A percentile compares a stretch with the other conserved stretches of the same genome.
Evolutionary conservation across 2,329 filamentous ascomycete genomes (phyloP).

Genomic region (Fusarium palustre): DNA sequence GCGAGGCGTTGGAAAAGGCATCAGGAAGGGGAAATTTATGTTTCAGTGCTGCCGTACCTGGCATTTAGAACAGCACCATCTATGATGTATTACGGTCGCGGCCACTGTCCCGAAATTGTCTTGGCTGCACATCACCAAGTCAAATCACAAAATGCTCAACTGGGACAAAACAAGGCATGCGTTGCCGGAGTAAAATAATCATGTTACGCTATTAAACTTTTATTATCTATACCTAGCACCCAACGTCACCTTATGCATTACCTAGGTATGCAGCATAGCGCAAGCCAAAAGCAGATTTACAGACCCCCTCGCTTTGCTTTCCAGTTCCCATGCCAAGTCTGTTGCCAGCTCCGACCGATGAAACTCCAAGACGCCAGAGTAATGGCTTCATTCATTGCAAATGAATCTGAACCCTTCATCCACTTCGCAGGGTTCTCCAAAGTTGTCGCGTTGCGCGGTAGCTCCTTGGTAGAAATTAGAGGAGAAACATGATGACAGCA

Average conservation of each 20-base stretch:
- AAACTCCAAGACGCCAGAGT: conserved; percentile 34
- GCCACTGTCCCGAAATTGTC: not conserved
- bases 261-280: conserved; percentile 40
- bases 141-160: not conserved
- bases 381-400: conserved; percentile 18
- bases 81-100: not conserved
- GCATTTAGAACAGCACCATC: conserved; percentile 1
- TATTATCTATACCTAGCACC: conserved; percentile 37
- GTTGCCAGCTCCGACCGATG: conserved; percentile 23
- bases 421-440: not conserved
- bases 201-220: conserved; percentile 31
- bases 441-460: not conserved
- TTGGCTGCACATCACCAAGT: not conserved
- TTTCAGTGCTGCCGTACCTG: not conserved
- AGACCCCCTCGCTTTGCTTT: conserved; percentile 37
- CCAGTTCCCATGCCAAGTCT: conserved; percentile 43
- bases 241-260: conserved; percentile 42
- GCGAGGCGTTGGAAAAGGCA: conserved; percentile 38
- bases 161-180: not conserved
- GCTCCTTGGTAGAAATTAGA: conserved; percentile 42
- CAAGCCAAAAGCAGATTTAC: conserved; percentile 41
- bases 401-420: conserved; percentile 1
- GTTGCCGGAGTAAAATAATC: not conserved
- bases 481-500: conserved; percentile 50
- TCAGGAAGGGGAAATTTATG: not conserved